Percentiles rank a stretch among this genome's conserved stretches.
These are phyloP conservation scores for Kernera saxatilis DNA, from an alignment of 345 rosid species.

Conservation along the genomic window DNA sequence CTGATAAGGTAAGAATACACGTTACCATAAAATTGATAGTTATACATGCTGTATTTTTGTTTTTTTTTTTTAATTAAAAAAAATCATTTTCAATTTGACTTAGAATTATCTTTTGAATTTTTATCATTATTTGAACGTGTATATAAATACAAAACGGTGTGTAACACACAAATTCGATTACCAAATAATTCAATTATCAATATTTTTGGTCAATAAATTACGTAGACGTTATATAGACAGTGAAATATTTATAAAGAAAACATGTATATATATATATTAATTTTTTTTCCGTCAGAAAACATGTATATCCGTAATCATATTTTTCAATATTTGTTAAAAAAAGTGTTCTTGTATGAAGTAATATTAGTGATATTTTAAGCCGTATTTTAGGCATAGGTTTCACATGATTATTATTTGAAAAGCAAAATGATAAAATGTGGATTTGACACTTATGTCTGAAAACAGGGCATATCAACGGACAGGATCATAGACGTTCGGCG, in stretches of 20 bases:
- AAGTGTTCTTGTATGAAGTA: background rate
- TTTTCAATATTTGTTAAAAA: background rate
- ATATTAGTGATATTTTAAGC: background rate
- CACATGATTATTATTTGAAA: background rate
- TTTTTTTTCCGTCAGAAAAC: background rate
- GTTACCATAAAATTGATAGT: conserved; percentile 18
- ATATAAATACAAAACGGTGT: conserved; percentile 27
- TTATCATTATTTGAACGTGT: conserved; percentile 15
- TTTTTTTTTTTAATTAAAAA: background rate
- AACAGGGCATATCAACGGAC: conserved; percentile 98
- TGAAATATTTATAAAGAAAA: conserved; percentile 1
- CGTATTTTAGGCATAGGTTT: background rate
- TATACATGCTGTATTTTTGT: background rate
- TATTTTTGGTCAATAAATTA: conserved; percentile 4
- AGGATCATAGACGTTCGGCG: conserved; percentile 85
- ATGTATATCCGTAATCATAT: background rate
- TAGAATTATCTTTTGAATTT: background rate
- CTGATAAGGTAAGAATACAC: conserved; percentile 14
- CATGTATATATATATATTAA: background rate
- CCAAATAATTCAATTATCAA: background rate
- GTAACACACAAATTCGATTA: conserved; percentile 18
- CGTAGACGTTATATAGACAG: conserved; percentile 30
- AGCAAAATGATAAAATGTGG: background rate
- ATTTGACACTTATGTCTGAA: conserved; percentile 2
- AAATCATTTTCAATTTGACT: conserved; percentile 30